Base-by-base conservation (phyloP, 2,329 filamentous ascomycete genomes). In the Colletotrichum spaethianum region DNA sequence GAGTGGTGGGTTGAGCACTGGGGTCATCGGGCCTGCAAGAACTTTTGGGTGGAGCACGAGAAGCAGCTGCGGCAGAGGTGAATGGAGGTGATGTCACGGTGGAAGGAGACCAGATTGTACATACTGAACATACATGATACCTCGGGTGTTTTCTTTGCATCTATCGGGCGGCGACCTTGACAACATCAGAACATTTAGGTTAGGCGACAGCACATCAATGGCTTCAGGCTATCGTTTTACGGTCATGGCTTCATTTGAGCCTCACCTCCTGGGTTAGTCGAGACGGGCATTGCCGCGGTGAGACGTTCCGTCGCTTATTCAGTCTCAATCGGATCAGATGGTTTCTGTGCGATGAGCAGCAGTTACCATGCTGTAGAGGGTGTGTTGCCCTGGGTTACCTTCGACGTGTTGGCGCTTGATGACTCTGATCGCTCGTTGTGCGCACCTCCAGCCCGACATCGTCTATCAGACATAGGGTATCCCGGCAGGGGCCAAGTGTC, bases 1-100 rank as follows among this genome's bases (percentile, higher is more conserved):
- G 96, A 98, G 84, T 98, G 95, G 94, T 98, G 96, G 96, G 86
- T 93, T 52, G 95, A 98, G 56, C 92, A 96, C 80, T 95, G 94
- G 93, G 94, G 93, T 0, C 93, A 95, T 82, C 85, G 90, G 73
- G 89, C 90, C 26, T 98, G 96, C 82, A 90, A 90, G 79, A 92
- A 93, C 74, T 98, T 98, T 78, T 98, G 96, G 96, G 84, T 92
- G 71, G 87, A 92, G 76, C 92, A 97, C 80, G 93, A 93, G 80
- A 86, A 86, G 64, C 86, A 87, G 70, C 84, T 98, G 75, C 89
- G 90, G 74, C 92, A 93, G 77, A 88, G 93, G 77, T 96, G 76
- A 80, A 12, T 55, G n/a, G 44, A 26, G 9, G 36, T 31, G 40
- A 14, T 40, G 33, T 20, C 20, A 14, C 52, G 33, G 14, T 31